Base-by-base conservation (phyloP, 2,329 filamentous ascomycete genomes). In the Scedosporium dehoogii region DNA sequence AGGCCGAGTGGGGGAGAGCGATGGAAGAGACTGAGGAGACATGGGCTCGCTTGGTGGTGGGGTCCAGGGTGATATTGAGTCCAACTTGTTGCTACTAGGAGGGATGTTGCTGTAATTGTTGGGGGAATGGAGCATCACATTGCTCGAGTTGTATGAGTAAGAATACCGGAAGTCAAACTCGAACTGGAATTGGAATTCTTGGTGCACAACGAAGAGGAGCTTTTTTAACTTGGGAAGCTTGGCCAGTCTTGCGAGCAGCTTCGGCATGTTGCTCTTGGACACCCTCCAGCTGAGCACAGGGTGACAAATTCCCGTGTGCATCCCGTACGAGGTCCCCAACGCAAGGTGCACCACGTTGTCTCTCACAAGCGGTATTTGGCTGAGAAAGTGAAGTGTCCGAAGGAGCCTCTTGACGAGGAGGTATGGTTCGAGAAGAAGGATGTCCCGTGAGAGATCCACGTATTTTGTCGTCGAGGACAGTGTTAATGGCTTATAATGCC, bases 161-260 rank as follows among this genome's bases (percentile, higher is more conserved):
- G 66, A 69, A 59, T 69, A 70, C 6, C 70, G 68, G 18, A 69
- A 70, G 63, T 74, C 71, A 51, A 76, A 75, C 64, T 76, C 77
- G 65, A 79, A 79, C 29, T 77, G 75, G 55, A 78, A 79, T 61
- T 77, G 75, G 55, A 78, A 79, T 61, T 78, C 77, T 65, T 80
- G 78, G 64, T 79, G 77, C 3, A 80, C 76, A 18, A 80, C 72
- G 29, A 80, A 75, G 6, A 79, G 70, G 56, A 80, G 71, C 41
- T 72, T 73, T 64, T 73, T 71, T 42, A 80, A 71, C 44, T 69
- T 70, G 0, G 70, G 68, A 29, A 80, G 79, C 62, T 74, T 75
- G 27, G 74, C 73, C 16, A 79, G 69, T 21, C 72, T 72, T 4
- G 72, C 68, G 23, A 80, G 70, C 63, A 80, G 71, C 64, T 74